Evolutionary conservation across 495 filamentous ascomycete genomes (phyloP), one percentile per base, ranked within the genome.

Genomic region (Aspergillus sclerotiicarbonarius): DNA sequence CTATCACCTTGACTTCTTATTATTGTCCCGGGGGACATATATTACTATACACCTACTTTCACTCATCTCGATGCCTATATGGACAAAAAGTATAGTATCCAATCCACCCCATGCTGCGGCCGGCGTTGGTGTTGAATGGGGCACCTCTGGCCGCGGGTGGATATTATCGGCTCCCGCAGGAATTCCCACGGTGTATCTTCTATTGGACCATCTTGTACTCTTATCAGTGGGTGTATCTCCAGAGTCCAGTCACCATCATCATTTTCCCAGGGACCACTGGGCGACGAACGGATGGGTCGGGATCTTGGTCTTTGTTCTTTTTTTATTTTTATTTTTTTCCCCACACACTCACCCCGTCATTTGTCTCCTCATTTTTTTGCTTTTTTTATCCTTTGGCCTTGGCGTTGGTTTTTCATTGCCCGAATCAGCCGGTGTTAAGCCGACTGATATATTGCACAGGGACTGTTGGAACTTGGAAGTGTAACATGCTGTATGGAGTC

Each of bases 21-120:
- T 41, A 41, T 41, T 12, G n/a, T 41, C 7, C 37, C 6, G 37
- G 33, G 37, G 37, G 8, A 41, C 13, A 6, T 6, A n/a, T 6
- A 15, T 15, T 41, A 41, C n/a, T 41, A 41, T 12, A 3, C 33
- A 4, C 13, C 37, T 41, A 15, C 37, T 35, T 16, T 47, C 46
- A 55, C 37, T 25, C 37, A 32, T 9, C 33, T 52, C 60, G 56
- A 62, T 56, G 60, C 33, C 13, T 35, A 35, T 35, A 35, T 35
- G 33, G 25, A 25, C 25, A 5, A 5, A 25, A 25, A 25, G 25
- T 25, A 25, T 25, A 25, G 25, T 25, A 25, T 25, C 25, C 25
- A 25, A 25, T 25, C 25, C n/a, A n/a, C 25, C 25, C 25, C 25
- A 25, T 25, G 25, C 25, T 25, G 25, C 25, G 25, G n/a, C n/a